phyloP scores from a whole-genome alignment of 176 grass and related monocot species.

The Luzula sylvatica region DNA sequence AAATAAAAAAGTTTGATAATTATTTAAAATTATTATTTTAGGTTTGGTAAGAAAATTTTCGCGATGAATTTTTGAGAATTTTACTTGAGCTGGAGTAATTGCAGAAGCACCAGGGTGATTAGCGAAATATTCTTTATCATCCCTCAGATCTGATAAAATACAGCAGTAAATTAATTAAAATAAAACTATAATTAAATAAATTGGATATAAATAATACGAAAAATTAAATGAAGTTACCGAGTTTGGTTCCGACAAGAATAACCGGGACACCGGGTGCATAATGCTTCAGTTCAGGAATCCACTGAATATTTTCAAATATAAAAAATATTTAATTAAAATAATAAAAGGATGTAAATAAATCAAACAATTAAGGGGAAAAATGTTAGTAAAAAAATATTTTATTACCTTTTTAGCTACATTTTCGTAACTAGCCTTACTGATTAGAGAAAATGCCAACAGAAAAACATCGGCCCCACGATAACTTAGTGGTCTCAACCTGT shows the following conservation, averaged over 20 bases:
- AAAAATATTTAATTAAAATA: background rate
- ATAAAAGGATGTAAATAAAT: background rate
- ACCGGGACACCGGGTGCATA: slow-evolving; percentile 68
- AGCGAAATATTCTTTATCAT: slow-evolving; percentile 36
- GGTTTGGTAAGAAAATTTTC: too few species aligned
- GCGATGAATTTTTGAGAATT: background rate
- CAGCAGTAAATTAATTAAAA: background rate
- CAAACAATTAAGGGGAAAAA: too few species aligned
- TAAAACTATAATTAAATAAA: slow-evolving; percentile 1
- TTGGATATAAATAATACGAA: background rate
- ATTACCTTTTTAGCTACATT: slow-evolving; percentile 74
- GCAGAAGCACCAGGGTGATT: slow-evolving; percentile 31
- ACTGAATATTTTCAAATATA: slow-evolving; percentile 25
- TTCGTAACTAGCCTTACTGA: slow-evolving; percentile 76
- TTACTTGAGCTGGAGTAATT: slow-evolving; percentile 33
- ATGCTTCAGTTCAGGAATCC: slow-evolving; percentile 73
- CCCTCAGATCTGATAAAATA: slow-evolving; percentile 26
- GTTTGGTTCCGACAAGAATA: slow-evolving; percentile 66
- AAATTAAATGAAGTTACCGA: slow-evolving; percentile 31
- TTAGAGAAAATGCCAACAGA: slow-evolving; percentile 67
- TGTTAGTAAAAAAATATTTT: background rate
- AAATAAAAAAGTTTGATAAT: slow-evolving; percentile 1
- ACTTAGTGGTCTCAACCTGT: slow-evolving; percentile 54
- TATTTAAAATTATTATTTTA: too few species aligned
- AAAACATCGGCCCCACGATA: slow-evolving; percentile 78